Base-by-base conservation (phyloP, 441 rosid species). In the Pelargonium myrrhifolium region DNA sequence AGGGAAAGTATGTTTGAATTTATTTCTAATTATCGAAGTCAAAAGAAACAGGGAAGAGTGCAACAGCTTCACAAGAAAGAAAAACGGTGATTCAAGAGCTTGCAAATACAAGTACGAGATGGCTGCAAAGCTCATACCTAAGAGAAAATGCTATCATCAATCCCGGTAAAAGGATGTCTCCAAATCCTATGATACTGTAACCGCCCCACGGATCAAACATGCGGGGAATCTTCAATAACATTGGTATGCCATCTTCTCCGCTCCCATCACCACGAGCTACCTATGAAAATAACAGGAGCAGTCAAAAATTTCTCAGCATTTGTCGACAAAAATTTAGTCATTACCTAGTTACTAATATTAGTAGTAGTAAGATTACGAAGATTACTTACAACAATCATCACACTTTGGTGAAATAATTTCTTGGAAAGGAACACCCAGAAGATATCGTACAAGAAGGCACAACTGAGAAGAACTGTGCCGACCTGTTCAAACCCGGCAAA, bases 351-450 rank as follows among this genome's bases (percentile, higher is more conserved):
- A n/a, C n/a, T n/a, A n/a, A n/a, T 26, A 26, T 26, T 2, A 26
- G 31, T 4, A 26, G 31, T 26, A 26, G 31, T 26, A 26, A 26
- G 31, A 26, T 2, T 0, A 26, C 31, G 31, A 26, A 4, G 31
- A 77, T 67, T 73, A 80, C 90, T 81, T 79, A 92, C 97, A 77
- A 86, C 97, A 71, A 92, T 89, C 97, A 92, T 92, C 66, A 92
- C 97, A 21, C 97, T 92, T 81, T 89, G 92, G 14, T 87, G 81
- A 81, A 92, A 92, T 81, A 85, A 68, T 82, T 80, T 80, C 83
- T 87, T 89, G 51, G 94, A 92, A 74, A 86, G 81, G 65, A 92
- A 89, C 69, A 92, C 96, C 97, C 97, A 89, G 77, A 92, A 92
- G 81, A 89, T 92, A 77, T 92, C 96, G 62, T 92, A 89, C 79